A percentile compares a stretch with the other conserved stretches of the same genome.
These are phyloP conservation scores for Termitomyces bulborhizus DNA, from an alignment of 768 basidiomycete species.

Conservation along the genomic window DNA sequence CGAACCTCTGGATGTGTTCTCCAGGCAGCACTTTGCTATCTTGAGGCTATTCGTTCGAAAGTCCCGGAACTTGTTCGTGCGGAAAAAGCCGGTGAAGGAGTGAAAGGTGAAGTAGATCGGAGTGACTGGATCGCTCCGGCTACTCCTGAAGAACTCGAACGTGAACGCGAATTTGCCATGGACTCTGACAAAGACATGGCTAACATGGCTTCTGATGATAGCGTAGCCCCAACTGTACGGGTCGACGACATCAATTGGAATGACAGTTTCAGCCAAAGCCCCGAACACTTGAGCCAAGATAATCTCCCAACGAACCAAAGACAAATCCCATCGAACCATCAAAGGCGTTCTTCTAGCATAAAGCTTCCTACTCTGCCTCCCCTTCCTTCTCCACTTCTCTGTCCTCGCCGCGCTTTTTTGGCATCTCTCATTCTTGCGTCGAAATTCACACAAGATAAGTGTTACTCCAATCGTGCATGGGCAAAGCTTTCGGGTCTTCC, in stretches of 20 bases:
- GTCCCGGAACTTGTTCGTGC: conserved; percentile 55
- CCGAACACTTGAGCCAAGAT: neutral
- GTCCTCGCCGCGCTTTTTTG: conserved; percentile 84
- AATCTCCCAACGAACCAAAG: too few relatives aligned
- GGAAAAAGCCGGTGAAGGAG: conserved; percentile 40
- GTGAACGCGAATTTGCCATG: conserved; percentile 28
- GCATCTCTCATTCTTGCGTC: conserved; percentile 85
- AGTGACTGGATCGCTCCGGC: conserved; percentile 37
- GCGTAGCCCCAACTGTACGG: conserved; percentile 37
- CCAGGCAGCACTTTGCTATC: conserved; percentile 83
- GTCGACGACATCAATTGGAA: conserved; percentile 25
- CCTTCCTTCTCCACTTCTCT: conserved; percentile 78
- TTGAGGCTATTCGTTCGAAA: conserved; percentile 74
- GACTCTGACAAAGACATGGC: conserved; percentile 10
- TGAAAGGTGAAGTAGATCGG: conserved; percentile 33
- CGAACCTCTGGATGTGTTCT: conserved; percentile 79
- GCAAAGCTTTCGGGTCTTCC: conserved; percentile 88
- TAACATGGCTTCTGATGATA: conserved; percentile 16
- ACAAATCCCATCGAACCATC: neutral
- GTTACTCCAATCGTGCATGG: conserved; percentile 93
- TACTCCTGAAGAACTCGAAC: conserved; percentile 35
- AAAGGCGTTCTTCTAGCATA: conserved; percentile 2
- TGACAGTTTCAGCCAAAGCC: conserved; percentile 12
- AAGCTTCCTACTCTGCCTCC: conserved; percentile 22
- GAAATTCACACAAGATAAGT: conserved; percentile 91